Conservation (phyloP, 2,329 filamentous ascomycete genomes). For the Lizonia empirigonia region DNA sequence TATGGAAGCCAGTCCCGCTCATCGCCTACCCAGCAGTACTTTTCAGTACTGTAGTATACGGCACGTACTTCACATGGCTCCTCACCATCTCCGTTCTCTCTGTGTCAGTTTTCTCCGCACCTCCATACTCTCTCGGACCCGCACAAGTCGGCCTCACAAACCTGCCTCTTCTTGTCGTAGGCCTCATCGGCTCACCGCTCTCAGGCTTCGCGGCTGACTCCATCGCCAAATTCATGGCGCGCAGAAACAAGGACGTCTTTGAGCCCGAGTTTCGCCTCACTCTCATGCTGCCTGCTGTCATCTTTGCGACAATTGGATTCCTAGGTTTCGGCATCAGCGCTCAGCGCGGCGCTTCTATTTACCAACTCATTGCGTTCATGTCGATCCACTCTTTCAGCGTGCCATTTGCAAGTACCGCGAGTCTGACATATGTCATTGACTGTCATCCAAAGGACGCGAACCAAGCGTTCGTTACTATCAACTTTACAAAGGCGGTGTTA, state of each 20-base stretch:
- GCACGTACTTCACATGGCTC: conserved; percentile 90
- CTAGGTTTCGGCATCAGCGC: conserved; percentile 50
- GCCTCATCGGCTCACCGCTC: conserved; percentile 74
- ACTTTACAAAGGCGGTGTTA: conserved; percentile 49
- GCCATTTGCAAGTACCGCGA: conserved; percentile 47
- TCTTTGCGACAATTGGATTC: conserved; percentile 48
- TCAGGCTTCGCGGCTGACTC: conserved; percentile 76
- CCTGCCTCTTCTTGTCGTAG: conserved; percentile 81
- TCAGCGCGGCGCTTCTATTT: conserved; percentile 33
- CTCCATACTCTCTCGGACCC: conserved; percentile 81
- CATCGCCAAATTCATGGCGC: conserved; percentile 72
- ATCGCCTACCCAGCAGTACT: conserved; percentile 84
- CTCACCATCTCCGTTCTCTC: conserved; percentile 86
- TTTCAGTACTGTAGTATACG: conserved; percentile 81
- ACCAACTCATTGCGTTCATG: conserved; percentile 44
- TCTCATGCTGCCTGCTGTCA: conserved; percentile 41
- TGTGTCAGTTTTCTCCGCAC: conserved; percentile 82
- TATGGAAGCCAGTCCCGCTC: conserved; percentile 70
- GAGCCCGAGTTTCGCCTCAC: conserved; percentile 82
- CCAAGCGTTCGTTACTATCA: conserved; percentile 52
- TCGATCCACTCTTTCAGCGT: conserved; percentile 46
- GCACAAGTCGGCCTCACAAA: conserved; percentile 78
- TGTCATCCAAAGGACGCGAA: conserved; percentile 49
- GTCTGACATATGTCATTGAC: conserved; percentile 51
- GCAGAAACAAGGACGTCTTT: conserved; percentile 78